Percentiles rank a stretch among this genome's conserved stretches.
Conservation (phyloP, 768 basidiomycete genomes). For the Cantharellus anzutake region DNA sequence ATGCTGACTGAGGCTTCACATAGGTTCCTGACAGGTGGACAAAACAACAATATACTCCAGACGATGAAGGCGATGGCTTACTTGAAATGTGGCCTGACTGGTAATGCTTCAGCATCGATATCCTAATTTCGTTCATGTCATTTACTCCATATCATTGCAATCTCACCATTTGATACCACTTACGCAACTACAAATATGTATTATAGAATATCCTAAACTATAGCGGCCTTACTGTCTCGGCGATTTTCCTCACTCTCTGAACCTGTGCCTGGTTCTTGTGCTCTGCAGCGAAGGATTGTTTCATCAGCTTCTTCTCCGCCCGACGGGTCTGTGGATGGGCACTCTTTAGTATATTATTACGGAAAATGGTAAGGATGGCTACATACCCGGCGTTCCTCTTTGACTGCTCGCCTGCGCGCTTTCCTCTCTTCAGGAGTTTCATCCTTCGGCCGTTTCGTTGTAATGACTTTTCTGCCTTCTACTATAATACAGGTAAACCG, state of each 20-base stretch:
- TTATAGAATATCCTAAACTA: too few species aligned
- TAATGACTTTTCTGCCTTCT: constrained; percentile 7
- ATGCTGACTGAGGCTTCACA: neutral
- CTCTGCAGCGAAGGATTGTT: constrained; percentile 22
- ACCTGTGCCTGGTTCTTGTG: constrained; percentile 17
- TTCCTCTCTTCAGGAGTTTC: constrained; percentile 37
- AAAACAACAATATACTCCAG: constrained; percentile 63
- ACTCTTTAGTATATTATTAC: neutral
- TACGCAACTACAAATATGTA: too few species aligned
- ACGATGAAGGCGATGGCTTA: constrained; percentile 39
- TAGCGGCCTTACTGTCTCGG: neutral
- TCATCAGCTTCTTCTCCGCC: constrained; percentile 24
- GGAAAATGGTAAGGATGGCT: neutral
- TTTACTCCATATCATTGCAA: neutral
- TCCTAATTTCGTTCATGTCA: neutral
- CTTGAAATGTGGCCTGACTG: constrained; percentile 25
- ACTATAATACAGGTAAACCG: constrained; percentile 13
- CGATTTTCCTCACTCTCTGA: neutral
- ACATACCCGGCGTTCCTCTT: constrained; percentile 21
- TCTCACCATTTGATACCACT: neutral
- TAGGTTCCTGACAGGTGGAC: constrained; percentile 84
- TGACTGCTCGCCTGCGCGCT: constrained; percentile 24
- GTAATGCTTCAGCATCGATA: constrained; percentile 9
- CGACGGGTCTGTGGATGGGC: constrained; percentile 16
- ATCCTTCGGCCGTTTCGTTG: constrained; percentile 47